Base-by-base conservation (phyloP, 2,329 filamentous ascomycete species). In the Rugonectria rugulosa region DNA sequence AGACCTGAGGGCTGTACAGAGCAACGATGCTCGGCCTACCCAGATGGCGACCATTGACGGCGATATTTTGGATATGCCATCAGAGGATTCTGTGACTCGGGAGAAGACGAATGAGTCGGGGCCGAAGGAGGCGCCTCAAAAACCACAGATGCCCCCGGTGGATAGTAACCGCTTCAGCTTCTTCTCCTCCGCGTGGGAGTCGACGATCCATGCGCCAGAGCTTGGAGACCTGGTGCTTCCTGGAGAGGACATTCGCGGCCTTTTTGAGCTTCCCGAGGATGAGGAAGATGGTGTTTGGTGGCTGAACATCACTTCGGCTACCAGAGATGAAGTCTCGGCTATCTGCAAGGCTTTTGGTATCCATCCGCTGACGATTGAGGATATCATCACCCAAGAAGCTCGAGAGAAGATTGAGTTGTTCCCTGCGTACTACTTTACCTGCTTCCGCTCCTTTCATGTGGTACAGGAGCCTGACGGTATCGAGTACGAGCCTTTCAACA, bases 401-500 rank as follows among this genome's bases (percentile, higher is more conserved):
- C 92, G 95, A 37, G 95, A 99, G 77, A 99, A 99, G 80, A 97
- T 99, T 52, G 95, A 99, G 75, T 83, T 99, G 20, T 99, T 99
- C 77, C 90, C 91, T 20, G 92, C 92, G 36, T 99, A 99, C 78
- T 99, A 99, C 77, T 98, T 99, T 73, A 91, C 97, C 45, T 96
- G 91, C 73, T 99, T 98, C 83, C 88, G 94, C 48, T 97, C 93
- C 2, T 99, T 98, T 79, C 90, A 86, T 65, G 77, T 84, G 9
- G 89, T 94, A 50, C 81, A 91, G 62, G 90, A 96, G 64, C 88
- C 91, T 65, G 84, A 88, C 27, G 88, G 88, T 44, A 86, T 91
- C 53, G 96, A 96, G 70, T 89, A 97, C 68, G 92, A 97, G 68
- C 93, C 95, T 0, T 92, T 96, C 78, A 97, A 98, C 73, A 89